Evolutionary conservation across 352 stramenopile genomes (phyloP).

Genomic region (Albugo laibachii): DNA sequence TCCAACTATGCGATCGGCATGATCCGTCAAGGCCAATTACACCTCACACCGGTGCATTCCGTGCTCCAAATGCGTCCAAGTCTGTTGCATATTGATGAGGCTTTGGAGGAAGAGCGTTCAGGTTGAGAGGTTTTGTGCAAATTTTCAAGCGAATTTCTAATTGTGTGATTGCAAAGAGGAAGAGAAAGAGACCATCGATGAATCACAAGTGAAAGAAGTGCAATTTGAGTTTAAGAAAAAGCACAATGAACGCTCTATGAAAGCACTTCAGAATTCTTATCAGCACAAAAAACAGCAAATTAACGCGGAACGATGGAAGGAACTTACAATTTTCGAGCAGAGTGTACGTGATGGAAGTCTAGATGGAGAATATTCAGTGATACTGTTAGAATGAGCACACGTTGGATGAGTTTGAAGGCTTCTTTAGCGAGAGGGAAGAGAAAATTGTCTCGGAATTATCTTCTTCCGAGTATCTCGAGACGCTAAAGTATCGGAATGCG

Average conservation of each 20-base stretch:
- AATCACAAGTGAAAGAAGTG: constrained; percentile 49
- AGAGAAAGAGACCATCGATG: constrained; percentile 27
- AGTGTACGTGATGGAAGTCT: constrained; percentile 17
- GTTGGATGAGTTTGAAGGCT: constrained; percentile 58
- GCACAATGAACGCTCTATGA: constrained; percentile 54
- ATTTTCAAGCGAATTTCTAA: neutral
- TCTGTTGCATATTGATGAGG: constrained; percentile 56
- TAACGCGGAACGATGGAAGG: constrained; percentile 54
- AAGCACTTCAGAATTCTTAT: constrained; percentile 66
- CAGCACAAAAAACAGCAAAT: constrained; percentile 70
- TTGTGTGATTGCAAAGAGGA: constrained; percentile 1
- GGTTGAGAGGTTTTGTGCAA: neutral
- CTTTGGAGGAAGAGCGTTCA: constrained; percentile 24
- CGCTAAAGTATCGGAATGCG: constrained; percentile 33
- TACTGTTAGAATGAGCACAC: constrained; percentile 10
- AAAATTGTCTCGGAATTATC: constrained; percentile 51
- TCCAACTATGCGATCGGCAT: constrained; percentile 64
- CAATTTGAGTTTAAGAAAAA: constrained; percentile 82
- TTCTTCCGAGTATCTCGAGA: constrained; percentile 43
- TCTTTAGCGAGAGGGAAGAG: constrained; percentile 69
- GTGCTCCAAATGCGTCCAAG: constrained; percentile 73
- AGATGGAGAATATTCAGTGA: neutral
- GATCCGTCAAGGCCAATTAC: constrained; percentile 60
- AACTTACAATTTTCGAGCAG: constrained; percentile 49
- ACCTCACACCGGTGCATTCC: constrained; percentile 41